phyloP scores from a whole-genome alignment of 1,284 basidiomycete genomes.

The Irpex rosettiformis region DNA sequence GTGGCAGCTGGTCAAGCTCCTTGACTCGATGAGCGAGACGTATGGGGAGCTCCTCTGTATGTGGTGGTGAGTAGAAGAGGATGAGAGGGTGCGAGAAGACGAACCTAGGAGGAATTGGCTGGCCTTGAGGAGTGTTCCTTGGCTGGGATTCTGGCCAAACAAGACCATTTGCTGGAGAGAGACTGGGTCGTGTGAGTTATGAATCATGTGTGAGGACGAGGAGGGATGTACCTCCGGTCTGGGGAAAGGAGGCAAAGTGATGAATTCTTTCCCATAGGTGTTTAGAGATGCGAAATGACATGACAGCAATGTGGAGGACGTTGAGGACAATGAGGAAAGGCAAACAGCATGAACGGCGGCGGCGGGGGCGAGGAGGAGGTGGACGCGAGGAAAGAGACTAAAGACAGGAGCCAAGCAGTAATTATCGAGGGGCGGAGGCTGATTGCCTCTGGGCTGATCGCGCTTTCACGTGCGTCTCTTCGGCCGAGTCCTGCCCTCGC shows the following conservation, averaged over 20 bases:
- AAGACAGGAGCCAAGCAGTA: neutral
- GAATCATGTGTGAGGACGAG: neutral
- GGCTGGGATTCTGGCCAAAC: slow-evolving; percentile 83
- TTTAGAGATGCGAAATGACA: slow-evolving; percentile 66
- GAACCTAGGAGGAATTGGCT: slow-evolving; percentile 79
- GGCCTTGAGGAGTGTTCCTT: slow-evolving; percentile 84
- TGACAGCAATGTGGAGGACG: slow-evolving; percentile 6
- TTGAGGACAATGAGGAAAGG: neutral
- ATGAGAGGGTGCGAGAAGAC: slow-evolving; percentile 15
- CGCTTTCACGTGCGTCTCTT: slow-evolving; percentile 10
- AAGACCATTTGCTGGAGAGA: slow-evolving; percentile 90
- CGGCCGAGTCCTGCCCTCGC: slow-evolving; percentile 7
- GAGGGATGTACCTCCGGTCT: slow-evolving; percentile 72
- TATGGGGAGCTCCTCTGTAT: slow-evolving; percentile 85
- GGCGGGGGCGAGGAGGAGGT: no score
- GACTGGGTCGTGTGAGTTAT: slow-evolving; percentile 42
- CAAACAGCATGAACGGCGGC: neutral
- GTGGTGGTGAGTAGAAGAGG: neutral
- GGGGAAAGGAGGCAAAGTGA: slow-evolving; percentile 93
- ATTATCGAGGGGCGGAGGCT: slow-evolving; percentile 11
- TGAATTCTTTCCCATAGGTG: slow-evolving; percentile 91
- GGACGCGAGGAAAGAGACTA: neutral
- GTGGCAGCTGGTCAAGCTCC: slow-evolving; percentile 93
- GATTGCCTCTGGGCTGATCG: slow-evolving; percentile 8
- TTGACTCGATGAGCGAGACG: slow-evolving; percentile 95